Evolutionary conservation across 306 rosid species (phyloP).

Genomic region (Mucuna pruriens): DNA sequence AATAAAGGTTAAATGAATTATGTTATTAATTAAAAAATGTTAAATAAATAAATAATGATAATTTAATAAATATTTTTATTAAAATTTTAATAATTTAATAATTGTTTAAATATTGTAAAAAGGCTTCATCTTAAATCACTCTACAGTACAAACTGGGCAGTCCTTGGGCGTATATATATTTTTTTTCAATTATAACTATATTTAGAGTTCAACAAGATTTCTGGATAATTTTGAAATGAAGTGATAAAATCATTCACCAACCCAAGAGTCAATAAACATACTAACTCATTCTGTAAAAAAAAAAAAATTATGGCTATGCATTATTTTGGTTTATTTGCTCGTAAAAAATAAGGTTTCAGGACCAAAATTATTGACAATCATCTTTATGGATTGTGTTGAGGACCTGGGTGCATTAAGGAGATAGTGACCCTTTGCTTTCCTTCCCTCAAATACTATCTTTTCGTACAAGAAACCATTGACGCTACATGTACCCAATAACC

Average conservation of each 20-base stretch:
- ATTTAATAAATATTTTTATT: too few species aligned
- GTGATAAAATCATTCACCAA: not conserved
- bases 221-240: not conserved
- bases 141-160: too few species aligned
- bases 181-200: too few species aligned
- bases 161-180: too few species aligned
- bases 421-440: constrained; percentile 4
- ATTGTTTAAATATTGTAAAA: too few species aligned
- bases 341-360: not conserved
- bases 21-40: too few species aligned
- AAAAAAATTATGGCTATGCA: not conserved
- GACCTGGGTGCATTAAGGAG: constrained; percentile 4
- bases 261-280: not conserved
- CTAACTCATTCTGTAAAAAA: not conserved
- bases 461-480: not conserved
- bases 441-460: not conserved
- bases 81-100: too few species aligned
- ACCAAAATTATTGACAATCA: not conserved
- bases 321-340: not conserved
- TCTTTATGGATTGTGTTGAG: not conserved
- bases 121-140: too few species aligned
- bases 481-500: too few species aligned
- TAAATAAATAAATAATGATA: too few species aligned
- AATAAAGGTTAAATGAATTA: too few species aligned
- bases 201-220: not conserved